Conservation (phyloP, 2,329 filamentous ascomycete genomes). For the Chaetomiaceae sp. region DNA sequence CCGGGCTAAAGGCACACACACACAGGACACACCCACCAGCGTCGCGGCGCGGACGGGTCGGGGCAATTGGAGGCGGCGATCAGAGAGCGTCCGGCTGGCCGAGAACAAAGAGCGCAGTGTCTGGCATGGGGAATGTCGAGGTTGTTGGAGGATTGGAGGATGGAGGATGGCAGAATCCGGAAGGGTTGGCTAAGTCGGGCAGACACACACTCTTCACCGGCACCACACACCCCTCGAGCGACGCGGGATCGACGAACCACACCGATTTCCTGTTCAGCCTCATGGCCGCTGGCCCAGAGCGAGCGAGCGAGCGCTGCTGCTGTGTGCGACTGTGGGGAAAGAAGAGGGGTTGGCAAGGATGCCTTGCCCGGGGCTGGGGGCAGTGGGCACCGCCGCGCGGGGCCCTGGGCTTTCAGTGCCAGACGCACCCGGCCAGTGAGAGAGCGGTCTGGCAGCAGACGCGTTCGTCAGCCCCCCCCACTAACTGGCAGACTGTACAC, state of each 20-base stretch:
- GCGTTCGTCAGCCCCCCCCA: slow-evolving; percentile 17
- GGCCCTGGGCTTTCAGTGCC: slow-evolving; percentile 1
- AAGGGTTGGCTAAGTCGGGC: too few relatives aligned
- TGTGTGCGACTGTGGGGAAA: slow-evolving; percentile 20
- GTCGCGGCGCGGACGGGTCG: background rate
- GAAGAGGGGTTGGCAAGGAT: slow-evolving; percentile 16
- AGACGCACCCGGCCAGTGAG: slow-evolving; percentile 7
- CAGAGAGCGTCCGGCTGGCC: background rate
- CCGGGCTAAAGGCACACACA: too few relatives aligned
- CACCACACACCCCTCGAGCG: slow-evolving; percentile 4
- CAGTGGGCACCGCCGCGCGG: slow-evolving; percentile 1
- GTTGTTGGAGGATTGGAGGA: slow-evolving; percentile 2
- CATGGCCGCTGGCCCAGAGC: slow-evolving; percentile 24
- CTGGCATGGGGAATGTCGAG: slow-evolving; percentile 8
- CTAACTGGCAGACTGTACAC: background rate
- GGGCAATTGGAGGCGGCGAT: slow-evolving; percentile 3
- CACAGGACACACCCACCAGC: background rate
- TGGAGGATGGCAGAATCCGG: too few relatives aligned
- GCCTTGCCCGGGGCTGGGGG: slow-evolving; percentile 11
- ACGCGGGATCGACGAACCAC: slow-evolving; percentile 10
- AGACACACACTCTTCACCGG: too few relatives aligned
- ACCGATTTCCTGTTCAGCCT: slow-evolving; percentile 28
- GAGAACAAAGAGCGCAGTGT: slow-evolving; percentile 4
- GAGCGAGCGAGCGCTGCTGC: too few relatives aligned
- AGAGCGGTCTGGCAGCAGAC: slow-evolving; percentile 4